Conservation (phyloP, 768 basidiomycete species). For the Xerocomellus intermedius region DNA sequence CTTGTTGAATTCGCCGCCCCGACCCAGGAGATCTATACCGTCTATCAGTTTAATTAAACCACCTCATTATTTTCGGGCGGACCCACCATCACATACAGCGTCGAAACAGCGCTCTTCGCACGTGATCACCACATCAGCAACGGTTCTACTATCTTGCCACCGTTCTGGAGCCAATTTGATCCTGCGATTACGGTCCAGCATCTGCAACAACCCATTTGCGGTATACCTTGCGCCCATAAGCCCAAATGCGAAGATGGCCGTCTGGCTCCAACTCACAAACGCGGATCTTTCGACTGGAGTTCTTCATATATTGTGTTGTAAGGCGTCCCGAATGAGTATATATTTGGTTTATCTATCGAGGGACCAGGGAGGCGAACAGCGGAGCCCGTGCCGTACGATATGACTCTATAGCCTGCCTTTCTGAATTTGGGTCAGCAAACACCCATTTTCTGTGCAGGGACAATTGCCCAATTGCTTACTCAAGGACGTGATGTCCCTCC, state of each 20-base stretch:
- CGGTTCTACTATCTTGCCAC: slow-evolving; percentile 88
- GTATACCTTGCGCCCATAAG: slow-evolving; percentile 62
- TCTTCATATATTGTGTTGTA: slow-evolving; percentile 96
- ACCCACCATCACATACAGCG: slow-evolving; percentile 93
- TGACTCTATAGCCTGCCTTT: slow-evolving; percentile 87
- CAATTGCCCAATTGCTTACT: slow-evolving; percentile 59
- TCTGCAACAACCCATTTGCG: slow-evolving; percentile 89
- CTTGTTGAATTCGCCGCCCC: slow-evolving; percentile 90
- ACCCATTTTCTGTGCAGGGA: background rate
- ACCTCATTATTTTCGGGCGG: slow-evolving; percentile 8
- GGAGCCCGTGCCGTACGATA: slow-evolving; percentile 95
- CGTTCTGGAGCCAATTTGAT: slow-evolving; percentile 93
- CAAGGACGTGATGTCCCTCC: slow-evolving; percentile 92
- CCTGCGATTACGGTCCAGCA: slow-evolving; percentile 93
- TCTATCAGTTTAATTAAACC: slow-evolving; percentile 11
- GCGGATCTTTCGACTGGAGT: slow-evolving; percentile 75
- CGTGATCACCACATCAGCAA: slow-evolving; percentile 97
- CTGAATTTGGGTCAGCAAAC: slow-evolving; percentile 41
- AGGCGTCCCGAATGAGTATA: slow-evolving; percentile 94
- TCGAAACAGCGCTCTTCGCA: slow-evolving; percentile 99
- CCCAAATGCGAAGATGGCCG: slow-evolving; percentile 2
- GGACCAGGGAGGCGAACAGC: slow-evolving; percentile 95
- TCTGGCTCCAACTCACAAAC: slow-evolving; percentile 56
- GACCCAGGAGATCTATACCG: slow-evolving; percentile 69
- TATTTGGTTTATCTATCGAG: slow-evolving; percentile 96